phyloP scores from a whole-genome alignment of 257 asterid species.

The Capsicum rhomboideum region DNA sequence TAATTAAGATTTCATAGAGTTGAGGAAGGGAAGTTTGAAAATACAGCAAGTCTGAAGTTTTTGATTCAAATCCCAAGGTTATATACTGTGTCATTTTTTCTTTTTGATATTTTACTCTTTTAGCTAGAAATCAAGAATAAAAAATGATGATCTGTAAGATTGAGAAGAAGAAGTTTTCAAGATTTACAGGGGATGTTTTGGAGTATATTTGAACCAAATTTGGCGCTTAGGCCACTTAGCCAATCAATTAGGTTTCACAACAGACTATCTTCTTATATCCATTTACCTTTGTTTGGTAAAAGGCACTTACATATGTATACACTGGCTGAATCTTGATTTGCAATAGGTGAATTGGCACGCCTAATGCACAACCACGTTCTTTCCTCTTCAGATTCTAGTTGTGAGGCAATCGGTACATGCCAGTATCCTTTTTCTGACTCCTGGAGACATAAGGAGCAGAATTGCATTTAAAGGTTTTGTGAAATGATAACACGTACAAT shows the following conservation, averaged over 20 bases:
- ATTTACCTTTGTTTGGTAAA: background rate
- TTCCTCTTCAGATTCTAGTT: conserved; percentile 47
- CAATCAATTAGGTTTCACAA: background rate
- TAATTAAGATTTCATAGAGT: background rate
- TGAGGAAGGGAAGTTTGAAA: background rate
- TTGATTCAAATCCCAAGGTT: background rate
- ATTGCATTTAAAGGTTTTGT: background rate
- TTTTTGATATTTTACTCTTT: background rate
- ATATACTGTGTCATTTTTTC: background rate
- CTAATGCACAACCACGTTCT: conserved; percentile 68
- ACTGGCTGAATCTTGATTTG: conserved; percentile 20
- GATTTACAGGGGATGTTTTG: background rate
- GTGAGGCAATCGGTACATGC: conserved; percentile 73
- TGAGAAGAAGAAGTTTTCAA: background rate
- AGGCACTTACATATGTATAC: conserved; percentile 26
- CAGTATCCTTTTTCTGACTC: conserved; percentile 84
- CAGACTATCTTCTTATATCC: background rate
- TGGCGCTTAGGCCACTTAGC: background rate
- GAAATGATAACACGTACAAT: background rate
- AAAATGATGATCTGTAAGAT: background rate
- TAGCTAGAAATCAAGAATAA: background rate
- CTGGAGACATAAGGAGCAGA: conserved; percentile 23
- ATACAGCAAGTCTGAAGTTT: background rate
- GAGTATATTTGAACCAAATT: background rate
- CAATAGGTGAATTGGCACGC: conserved; percentile 32